A percentile compares a stretch with the other conserved stretches of the same genome.
These are phyloP conservation scores for Penicillium crystallinum DNA, from an alignment of 495 filamentous ascomycete genomes.

Conservation along the genomic window DNA sequence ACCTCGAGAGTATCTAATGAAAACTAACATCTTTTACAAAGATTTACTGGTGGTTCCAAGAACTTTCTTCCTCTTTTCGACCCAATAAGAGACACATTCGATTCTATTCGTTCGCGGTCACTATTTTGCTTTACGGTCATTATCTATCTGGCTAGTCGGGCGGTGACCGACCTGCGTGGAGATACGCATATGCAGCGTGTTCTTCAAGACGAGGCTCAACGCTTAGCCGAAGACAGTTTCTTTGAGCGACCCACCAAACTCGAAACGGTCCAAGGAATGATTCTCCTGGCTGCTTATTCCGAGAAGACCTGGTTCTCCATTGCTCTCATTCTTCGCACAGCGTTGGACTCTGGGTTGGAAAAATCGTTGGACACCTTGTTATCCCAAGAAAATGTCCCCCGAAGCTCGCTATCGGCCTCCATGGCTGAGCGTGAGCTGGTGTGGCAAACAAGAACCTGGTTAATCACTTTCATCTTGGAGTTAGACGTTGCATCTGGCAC, in stretches of 20 bases:
- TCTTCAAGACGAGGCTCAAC: slow-evolving; percentile 39
- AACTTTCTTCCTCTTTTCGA: slow-evolving; percentile 39
- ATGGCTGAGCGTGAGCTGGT: slow-evolving; percentile 40
- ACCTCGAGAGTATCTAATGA: neutral
- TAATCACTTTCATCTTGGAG: slow-evolving; percentile 40
- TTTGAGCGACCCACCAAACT: slow-evolving; percentile 41
- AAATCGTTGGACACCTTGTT: slow-evolving; percentile 38
- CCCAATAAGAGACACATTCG: slow-evolving; percentile 41
- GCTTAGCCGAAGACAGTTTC: slow-evolving; percentile 41
- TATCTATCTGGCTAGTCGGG: slow-evolving; percentile 39
- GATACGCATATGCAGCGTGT: slow-evolving; percentile 41
- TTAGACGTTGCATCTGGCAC: slow-evolving; percentile 41
- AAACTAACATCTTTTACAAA: slow-evolving; percentile 7
- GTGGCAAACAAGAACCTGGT: slow-evolving; percentile 40
- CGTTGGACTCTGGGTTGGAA: slow-evolving; percentile 38
- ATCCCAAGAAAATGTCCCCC: slow-evolving; percentile 30
- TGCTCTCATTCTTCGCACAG: slow-evolving; percentile 39
- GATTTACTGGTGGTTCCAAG: slow-evolving; percentile 37
- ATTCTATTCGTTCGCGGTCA: slow-evolving; percentile 39
- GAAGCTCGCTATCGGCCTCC: slow-evolving; percentile 36
- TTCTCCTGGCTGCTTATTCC: slow-evolving; percentile 39
- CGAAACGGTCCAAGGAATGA: slow-evolving; percentile 42
- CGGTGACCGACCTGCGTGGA: slow-evolving; percentile 32
- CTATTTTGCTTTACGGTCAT: slow-evolving; percentile 43
- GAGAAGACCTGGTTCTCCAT: slow-evolving; percentile 45